Evolutionary conservation across 2,329 filamentous ascomycete species (phyloP), one percentile per base, ranked within the genome.

Genomic region (Alternaria sp.): DNA sequence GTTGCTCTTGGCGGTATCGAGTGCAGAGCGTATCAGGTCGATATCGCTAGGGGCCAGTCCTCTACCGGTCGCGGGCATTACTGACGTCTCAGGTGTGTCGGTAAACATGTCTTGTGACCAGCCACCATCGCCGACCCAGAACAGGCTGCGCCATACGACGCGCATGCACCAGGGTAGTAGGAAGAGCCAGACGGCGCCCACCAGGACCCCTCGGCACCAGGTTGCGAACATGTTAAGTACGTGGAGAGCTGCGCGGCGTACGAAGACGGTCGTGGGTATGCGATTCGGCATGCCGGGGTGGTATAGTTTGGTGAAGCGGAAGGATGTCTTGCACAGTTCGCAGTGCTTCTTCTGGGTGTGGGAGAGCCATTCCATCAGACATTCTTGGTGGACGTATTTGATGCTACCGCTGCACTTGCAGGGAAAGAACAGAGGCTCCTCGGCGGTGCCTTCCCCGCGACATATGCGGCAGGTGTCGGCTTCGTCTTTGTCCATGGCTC

Each of bases 341-440:
- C 96, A 99, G 84, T 99, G 92, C 81, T 98, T 98, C 87, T 99
- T 99, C 79, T 99, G 94, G 2, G 96, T 98, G 81, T 99, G 96
- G 54, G 94, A 95, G 21, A 99, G 86, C 96, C 96, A 99, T 82
- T 98, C 94, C 91, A 99, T 97, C 81, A 99, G 84, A 79, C 96
- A 99, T 79, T 96, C 92, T 81, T 99, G 96, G 80, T 99, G 96
- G 65, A 99, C 96, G 76, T 92, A 97, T 83, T 97, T 97, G 83
- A 99, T 99, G 82, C 95, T 98, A 61, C 96, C 96, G 77, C 93
- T 97, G 84, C 96, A 99, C 85, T 97, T 97, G 89, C 96, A 99
- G 6, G 96, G 96, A 78, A 96, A 96, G 84, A 97, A 99, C 43
- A 99, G 87, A 63, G 93, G 94, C 77, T 98, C 96, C 5, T 92